Conservation (phyloP, 192 early-diverging fungal genomes). For the Spizellomyces sp. region DNA sequence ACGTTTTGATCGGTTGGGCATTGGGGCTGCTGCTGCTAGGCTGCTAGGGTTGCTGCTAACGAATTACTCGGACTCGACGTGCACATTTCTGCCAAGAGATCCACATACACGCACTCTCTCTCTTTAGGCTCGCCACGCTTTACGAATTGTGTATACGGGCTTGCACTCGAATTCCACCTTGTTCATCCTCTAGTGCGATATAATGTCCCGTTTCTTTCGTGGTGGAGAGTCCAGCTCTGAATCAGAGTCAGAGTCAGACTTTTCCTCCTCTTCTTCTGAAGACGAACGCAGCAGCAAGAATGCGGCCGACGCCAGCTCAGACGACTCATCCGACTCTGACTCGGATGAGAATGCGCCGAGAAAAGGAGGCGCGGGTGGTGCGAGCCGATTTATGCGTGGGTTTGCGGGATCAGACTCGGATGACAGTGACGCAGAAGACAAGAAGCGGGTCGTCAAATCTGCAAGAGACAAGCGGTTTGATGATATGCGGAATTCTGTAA, state of each 20-base stretch:
- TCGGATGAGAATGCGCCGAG: slow-evolving; percentile 37
- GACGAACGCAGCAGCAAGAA: slow-evolving; percentile 20
- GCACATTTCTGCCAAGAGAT: too few species aligned
- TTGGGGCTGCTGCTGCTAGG: too few species aligned
- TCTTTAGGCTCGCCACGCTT: too few species aligned
- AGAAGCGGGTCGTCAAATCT: slow-evolving; percentile 75
- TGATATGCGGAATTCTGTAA: slow-evolving; percentile 71
- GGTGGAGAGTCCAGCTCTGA: slow-evolving; percentile 68
- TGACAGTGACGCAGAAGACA: slow-evolving; percentile 69
- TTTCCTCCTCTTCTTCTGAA: slow-evolving; percentile 24
- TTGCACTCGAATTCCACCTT: too few species aligned
- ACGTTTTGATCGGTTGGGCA: too few species aligned
- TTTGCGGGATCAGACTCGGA: slow-evolving; percentile 54
- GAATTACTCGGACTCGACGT: too few species aligned
- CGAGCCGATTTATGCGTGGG: slow-evolving; percentile 30
- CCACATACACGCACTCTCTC: too few species aligned
- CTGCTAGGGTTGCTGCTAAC: too few species aligned
- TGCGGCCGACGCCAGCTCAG: slow-evolving; percentile 12
- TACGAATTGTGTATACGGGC: too few species aligned
- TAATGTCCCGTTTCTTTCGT: slow-evolving; percentile 91
- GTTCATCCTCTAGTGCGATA: not conserved
- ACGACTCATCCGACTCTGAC: slow-evolving; percentile 48
- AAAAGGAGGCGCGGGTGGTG: slow-evolving; percentile 22
- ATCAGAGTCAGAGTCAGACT: slow-evolving; percentile 47
- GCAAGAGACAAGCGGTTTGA: slow-evolving; percentile 87